These are phyloP conservation scores for Fusarium mangiferae DNA, from an alignment of 2,329 filamentous ascomycete species.

Conservation along the genomic window DNA sequence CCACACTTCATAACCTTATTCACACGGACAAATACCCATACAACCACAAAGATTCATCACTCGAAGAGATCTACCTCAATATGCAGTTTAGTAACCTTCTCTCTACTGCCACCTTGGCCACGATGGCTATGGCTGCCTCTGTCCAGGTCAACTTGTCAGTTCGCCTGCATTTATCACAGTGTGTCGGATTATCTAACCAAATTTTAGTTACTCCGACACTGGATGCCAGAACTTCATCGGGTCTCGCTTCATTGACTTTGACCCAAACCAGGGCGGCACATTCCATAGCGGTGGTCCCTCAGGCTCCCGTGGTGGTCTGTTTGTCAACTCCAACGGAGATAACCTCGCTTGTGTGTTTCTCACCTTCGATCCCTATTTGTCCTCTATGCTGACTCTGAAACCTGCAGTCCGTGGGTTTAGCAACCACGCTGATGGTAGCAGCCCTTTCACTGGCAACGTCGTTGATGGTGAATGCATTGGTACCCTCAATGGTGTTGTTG, in stretches of 20 bases:
- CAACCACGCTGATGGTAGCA: not conserved
- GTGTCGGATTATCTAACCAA: not conserved
- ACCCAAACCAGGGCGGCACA: not conserved
- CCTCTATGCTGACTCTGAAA: rapidly evolving
- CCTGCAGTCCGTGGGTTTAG: not conserved
- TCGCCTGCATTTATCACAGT: rapidly evolving
- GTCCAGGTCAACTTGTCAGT: constrained; percentile 11
- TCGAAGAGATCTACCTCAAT: rapidly evolving
- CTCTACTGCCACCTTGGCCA: not conserved
- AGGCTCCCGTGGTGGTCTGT: not conserved
- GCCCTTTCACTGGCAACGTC: constrained; percentile 1
- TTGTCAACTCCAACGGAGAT: not conserved
- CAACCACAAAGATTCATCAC: rapidly evolving
- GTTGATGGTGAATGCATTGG: constrained; percentile 3
- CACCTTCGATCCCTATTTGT: rapidly evolving
- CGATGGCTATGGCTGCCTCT: not conserved
- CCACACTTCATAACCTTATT: not conserved
- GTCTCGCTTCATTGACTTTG: constrained; percentile 4
- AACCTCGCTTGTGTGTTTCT: not conserved
- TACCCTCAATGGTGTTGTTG: not conserved
- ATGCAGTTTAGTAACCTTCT: not conserved
- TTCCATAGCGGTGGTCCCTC: not conserved
- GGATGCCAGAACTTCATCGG: constrained; percentile 9
- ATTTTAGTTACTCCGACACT: not conserved
- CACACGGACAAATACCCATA: no score